phyloP scores from a whole-genome alignment of 2,329 filamentous ascomycete species.

The Apiospora kogelbergensis region DNA sequence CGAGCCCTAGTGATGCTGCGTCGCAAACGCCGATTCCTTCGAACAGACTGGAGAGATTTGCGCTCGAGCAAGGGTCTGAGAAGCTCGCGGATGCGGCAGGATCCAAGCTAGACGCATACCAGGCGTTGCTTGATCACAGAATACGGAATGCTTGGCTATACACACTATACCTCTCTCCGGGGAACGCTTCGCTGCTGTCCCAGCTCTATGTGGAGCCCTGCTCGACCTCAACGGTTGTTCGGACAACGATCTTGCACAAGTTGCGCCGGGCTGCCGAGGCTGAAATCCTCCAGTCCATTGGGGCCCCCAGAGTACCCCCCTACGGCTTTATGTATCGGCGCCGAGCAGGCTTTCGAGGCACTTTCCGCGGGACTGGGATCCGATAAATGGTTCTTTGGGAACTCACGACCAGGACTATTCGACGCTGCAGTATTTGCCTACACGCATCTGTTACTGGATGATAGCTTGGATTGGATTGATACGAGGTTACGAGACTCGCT shows the following conservation, averaged over 20 bases:
- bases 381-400: constrained; percentile 50
- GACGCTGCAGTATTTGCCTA: constrained; percentile 92
- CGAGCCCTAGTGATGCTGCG: constrained; percentile 32
- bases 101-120: constrained; percentile 70
- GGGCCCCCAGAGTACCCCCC: constrained; percentile 36
- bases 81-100: constrained; percentile 49
- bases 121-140: constrained; percentile 71
- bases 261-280: constrained; percentile 71
- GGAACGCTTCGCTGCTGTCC: constrained; percentile 68
- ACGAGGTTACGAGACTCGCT: constrained; percentile 59
- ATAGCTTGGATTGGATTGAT: constrained; percentile 63
- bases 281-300: constrained; percentile 67
- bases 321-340: constrained; percentile 43
- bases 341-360: constrained; percentile 45
- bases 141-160: constrained; percentile 90
- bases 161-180: constrained; percentile 72
- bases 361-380: constrained; percentile 43
- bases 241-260: constrained; percentile 60
- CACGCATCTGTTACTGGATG: constrained; percentile 74
- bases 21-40: constrained; percentile 53
- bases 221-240: constrained; percentile 61
- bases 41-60: constrained; percentile 69
- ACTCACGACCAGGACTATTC: constrained; percentile 65
- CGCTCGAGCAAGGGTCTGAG: constrained; percentile 46
- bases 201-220: constrained; percentile 70